Conservation (phyloP, 257 asterid genomes). For the Primulina huaijiensis region DNA sequence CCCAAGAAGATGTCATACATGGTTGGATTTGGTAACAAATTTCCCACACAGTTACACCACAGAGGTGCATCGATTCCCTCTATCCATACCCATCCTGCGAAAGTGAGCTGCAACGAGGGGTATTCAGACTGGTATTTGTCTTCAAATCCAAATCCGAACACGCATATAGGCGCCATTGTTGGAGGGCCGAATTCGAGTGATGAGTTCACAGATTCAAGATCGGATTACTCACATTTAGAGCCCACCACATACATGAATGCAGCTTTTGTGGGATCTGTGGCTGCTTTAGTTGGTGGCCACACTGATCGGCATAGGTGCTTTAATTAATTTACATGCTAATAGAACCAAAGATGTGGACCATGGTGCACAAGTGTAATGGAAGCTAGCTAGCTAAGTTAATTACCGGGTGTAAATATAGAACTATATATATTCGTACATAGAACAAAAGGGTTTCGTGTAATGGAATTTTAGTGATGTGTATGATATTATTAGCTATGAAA, state of each 20-base stretch:
- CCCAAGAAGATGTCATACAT: slow-evolving; percentile 65
- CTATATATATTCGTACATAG: background rate
- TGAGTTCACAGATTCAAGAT: slow-evolving; percentile 50
- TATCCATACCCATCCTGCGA: slow-evolving; percentile 29
- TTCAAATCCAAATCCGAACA: slow-evolving; percentile 53
- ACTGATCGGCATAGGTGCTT: background rate
- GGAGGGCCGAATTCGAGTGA: slow-evolving; percentile 72
- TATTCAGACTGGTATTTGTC: slow-evolving; percentile 40
- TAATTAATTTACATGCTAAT: slow-evolving; percentile 12
- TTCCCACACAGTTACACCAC: slow-evolving; percentile 63
- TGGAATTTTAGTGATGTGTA: no score
- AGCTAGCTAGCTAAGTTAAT: background rate
- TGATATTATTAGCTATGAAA: background rate
- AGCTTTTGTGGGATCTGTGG: slow-evolving; percentile 59
- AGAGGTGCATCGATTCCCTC: slow-evolving; percentile 82
- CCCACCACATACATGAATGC: slow-evolving; percentile 77
- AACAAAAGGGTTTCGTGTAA: background rate
- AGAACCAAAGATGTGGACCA: slow-evolving; percentile 3
- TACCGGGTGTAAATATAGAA: background rate
- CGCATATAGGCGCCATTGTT: slow-evolving; percentile 63
- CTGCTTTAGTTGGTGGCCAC: slow-evolving; percentile 40
- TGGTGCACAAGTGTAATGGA: background rate
- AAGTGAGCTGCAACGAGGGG: slow-evolving; percentile 55
- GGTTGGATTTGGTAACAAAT: slow-evolving; percentile 54
- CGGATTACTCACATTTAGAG: slow-evolving; percentile 56